These are phyloP conservation scores for Pythium sukuiense DNA, from an alignment of 352 stramenopile species.

Conservation along the genomic window DNA sequence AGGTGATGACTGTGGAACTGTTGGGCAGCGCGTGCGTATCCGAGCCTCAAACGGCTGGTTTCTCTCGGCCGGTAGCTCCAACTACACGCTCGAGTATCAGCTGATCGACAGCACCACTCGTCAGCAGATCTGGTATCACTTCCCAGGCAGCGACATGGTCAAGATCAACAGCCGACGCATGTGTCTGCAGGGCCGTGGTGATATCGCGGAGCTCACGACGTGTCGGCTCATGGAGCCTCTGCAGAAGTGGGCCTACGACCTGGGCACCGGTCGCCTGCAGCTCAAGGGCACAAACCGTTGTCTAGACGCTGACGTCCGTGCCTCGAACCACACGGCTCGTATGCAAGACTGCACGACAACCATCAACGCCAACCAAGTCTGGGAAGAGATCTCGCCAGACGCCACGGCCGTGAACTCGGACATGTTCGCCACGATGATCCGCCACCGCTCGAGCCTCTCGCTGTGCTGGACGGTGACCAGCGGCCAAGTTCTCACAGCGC, in stretches of 20 bases:
- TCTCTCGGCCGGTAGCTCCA: neutral
- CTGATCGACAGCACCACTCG: neutral
- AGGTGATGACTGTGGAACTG: neutral
- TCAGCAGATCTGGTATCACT: slow-evolving; percentile 1
- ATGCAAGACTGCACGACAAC: neutral
- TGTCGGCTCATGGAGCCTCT: neutral
- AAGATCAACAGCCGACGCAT: neutral
- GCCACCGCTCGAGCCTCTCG: neutral
- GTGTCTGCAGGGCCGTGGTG: neutral
- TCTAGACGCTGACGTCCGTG: neutral
- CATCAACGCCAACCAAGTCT: neutral
- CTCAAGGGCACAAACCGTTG: neutral
- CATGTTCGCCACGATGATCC: slow-evolving; percentile 4
- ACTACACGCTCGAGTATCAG: neutral
- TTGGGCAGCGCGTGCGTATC: neutral
- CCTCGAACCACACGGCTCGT: neutral
- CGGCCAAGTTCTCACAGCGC: neutral
- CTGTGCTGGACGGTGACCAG: neutral
- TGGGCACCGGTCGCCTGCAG: neutral
- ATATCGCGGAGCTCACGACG: neutral
- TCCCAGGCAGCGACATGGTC: neutral
- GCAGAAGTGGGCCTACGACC: neutral
- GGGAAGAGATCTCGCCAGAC: neutral
- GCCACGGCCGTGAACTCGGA: neutral
- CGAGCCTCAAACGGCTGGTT: slow-evolving; percentile 5